Evolutionary conservation across 116 monocot species (phyloP), one percentile per base, ranked within the genome.

Genomic region (Iris pallida): DNA sequence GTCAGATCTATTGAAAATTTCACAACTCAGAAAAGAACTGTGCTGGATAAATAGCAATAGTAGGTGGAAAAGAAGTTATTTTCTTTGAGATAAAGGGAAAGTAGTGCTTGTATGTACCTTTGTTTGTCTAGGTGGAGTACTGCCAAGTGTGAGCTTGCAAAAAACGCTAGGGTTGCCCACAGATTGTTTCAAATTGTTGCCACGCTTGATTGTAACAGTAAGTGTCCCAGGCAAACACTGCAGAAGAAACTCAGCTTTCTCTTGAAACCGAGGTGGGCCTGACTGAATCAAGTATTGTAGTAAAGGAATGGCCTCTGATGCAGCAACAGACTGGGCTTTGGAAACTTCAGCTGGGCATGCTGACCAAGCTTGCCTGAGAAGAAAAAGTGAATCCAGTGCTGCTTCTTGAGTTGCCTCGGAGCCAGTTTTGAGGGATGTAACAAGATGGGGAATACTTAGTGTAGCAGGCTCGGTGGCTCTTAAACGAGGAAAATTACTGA

Each of bases 391-490:
- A 65, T 94, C 94, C 42, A 94, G 73, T 69, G 94, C 90, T 69
- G 94, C 94, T 72, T 94, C 94, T 78, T 94, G 94, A 30, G 88
- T 81, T 57, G 90, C 83, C 61, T 94, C 94, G 11, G 88, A 90
- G 8, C 90, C 90, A 8, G 94, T 77, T 70, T 88, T 94, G 4
- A 94, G 85, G 16, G 85, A 80, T 61, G 90, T 85, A n/a, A 94
- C 94, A 44, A 94, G 83, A 68, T 90, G 90, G 17, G 94, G 85
- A 69, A 94, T 94, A 55, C 85, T 80, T 45, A 94, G 75, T 41
- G 94, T 94, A 16, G 90, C 90, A 59, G 94, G 94, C 65, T 94
- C 94, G 30, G 94, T 81, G 41, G 88, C 94, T 75, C 94, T 87
- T 66, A 94, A 64, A 20, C 94, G 90, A 48, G 90, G 94, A 65